Conservation (phyloP, 805 yeast genomes). For the Tetrapisispora taiwanensis region DNA sequence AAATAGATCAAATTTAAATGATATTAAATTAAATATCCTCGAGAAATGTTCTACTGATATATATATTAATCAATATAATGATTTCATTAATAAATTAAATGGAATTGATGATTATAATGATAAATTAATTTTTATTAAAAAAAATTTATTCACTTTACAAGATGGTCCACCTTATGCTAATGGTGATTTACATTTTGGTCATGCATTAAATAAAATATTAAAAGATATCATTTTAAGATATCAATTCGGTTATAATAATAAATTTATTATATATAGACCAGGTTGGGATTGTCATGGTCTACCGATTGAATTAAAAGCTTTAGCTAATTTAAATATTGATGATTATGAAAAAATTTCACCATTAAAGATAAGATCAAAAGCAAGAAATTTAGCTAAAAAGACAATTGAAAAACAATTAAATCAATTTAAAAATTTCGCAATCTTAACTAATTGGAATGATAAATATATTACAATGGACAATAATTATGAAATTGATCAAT, state of each 20-base stretch:
- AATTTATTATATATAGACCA: constrained; percentile 62
- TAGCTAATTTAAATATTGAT: constrained; percentile 36
- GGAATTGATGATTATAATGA: constrained; percentile 13
- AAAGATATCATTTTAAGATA: constrained; percentile 78
- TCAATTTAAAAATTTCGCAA: constrained; percentile 60
- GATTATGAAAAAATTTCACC: constrained; percentile 28
- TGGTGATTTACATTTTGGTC: constrained; percentile 87
- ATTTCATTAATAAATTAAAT: constrained; percentile 10
- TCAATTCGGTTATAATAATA: constrained; percentile 47
- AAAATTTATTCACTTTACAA: constrained; percentile 56
- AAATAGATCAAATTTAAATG: constrained; percentile 41
- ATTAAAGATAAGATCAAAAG: constrained; percentile 52
- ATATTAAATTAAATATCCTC: constrained; percentile 35
- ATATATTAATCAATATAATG: constrained; percentile 51
- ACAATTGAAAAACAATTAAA: constrained; percentile 55
- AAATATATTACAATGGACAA: constrained; percentile 67
- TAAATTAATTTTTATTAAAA: constrained; percentile 17
- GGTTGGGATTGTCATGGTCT: constrained; percentile 99
- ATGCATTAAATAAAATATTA: constrained; percentile 78
- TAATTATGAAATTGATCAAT: constrained; percentile 64
- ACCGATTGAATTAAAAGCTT: constrained; percentile 87
- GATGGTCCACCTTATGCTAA: constrained; percentile 99
- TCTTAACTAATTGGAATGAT: constrained; percentile 72
- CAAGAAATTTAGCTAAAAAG: constrained; percentile 56
- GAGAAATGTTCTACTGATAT: constrained; percentile 48